Evolutionary conservation across 164 flowering plant genomes (phyloP).

Genomic region (Protea cynaroides): DNA sequence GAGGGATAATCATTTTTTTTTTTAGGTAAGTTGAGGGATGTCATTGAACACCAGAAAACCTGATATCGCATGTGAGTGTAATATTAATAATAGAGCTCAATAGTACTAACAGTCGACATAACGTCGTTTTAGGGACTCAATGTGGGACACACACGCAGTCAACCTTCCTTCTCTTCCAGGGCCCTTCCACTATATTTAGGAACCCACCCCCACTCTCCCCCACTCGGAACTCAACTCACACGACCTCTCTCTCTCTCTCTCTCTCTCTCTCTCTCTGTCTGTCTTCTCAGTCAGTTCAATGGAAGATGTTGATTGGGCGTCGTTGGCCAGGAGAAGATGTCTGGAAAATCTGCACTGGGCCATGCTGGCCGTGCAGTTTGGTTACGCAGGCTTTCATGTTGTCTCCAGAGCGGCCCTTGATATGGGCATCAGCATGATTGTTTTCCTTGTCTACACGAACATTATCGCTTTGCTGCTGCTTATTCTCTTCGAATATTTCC

Average conservation of each 20-base stretch:
- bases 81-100: too few species aligned
- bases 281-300: conserved; percentile 20
- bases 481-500: conserved; percentile 85
- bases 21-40: too few species aligned
- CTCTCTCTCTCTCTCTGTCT: too few species aligned
- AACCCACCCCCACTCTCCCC: conserved; percentile 10
- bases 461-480: conserved; percentile 84
- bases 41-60: too few species aligned
- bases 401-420: conserved; percentile 96
- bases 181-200: conserved; percentile 29
- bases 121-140: conserved; percentile 28
- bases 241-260: neutral
- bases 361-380: conserved; percentile 99
- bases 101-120: too few species aligned
- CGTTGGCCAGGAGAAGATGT: conserved; percentile 39
- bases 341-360: conserved; percentile 87
- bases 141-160: conserved; percentile 14
- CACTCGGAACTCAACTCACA: neutral
- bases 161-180: neutral
- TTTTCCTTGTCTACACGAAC: conserved; percentile 89
- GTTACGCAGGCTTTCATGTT: conserved; percentile 97
- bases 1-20: too few species aligned
- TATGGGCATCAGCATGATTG: conserved; percentile 95
- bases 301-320: conserved; percentile 52
- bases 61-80: too few species aligned